Percentiles rank a stretch among this genome's conserved stretches.
Conservation (phyloP, 2,329 filamentous ascomycete genomes). For the Ramichloridium luteum region DNA sequence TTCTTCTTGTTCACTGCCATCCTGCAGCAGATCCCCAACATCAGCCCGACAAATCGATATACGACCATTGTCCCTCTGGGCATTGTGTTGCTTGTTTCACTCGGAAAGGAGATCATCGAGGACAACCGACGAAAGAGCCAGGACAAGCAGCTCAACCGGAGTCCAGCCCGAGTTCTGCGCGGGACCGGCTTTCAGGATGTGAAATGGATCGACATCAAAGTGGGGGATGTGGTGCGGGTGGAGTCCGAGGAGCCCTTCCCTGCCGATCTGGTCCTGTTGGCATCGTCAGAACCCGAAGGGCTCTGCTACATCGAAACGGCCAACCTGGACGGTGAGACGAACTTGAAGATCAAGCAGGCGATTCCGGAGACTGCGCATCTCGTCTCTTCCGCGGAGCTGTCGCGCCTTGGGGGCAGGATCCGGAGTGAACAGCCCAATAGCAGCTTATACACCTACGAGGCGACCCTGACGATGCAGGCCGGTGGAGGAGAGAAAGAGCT, state of each 20-base stretch:
- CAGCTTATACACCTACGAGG: slow-evolving; percentile 96
- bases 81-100: slow-evolving; percentile 86
- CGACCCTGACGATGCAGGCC: slow-evolving; percentile 78
- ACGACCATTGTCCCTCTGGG: slow-evolving; percentile 92
- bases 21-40: slow-evolving; percentile 85
- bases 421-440: slow-evolving; percentile 96
- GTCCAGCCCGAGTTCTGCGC: slow-evolving; percentile 68
- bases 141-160: slow-evolving; percentile 77
- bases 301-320: slow-evolving; percentile 98
- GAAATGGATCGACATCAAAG: slow-evolving; percentile 85
- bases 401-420: slow-evolving; percentile 71
- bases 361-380: slow-evolving; percentile 82
- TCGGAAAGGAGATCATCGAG: slow-evolving; percentile 85
- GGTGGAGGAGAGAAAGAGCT: slow-evolving; percentile 90
- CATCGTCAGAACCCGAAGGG: slow-evolving; percentile 92
- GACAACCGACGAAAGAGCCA: slow-evolving; percentile 82
- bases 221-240: slow-evolving; percentile 86
- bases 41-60: slow-evolving; percentile 89
- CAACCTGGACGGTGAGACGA: slow-evolving; percentile 94
- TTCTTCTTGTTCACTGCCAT: slow-evolving; percentile 98
- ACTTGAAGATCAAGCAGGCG: slow-evolving; percentile 96
- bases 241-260: slow-evolving; percentile 93
- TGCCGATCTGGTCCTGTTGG: slow-evolving; percentile 80
- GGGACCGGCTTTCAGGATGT: slow-evolving; percentile 76
- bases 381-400: slow-evolving; percentile 76